Base-by-base conservation (phyloP, 768 basidiomycete species). In the Suillus ampliporus region DNA sequence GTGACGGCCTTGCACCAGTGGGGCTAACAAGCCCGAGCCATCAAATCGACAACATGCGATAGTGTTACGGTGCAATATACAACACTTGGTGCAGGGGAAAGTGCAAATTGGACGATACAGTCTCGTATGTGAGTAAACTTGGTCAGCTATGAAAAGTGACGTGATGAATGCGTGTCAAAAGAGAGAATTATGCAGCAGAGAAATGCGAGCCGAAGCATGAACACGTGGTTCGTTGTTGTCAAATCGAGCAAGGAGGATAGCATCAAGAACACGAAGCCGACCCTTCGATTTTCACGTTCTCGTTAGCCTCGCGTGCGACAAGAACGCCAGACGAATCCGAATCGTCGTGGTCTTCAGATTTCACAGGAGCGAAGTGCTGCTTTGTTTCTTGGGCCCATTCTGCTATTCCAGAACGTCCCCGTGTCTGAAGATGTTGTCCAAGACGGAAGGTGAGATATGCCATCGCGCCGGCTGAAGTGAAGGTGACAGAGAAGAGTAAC, bases 371-470 rank as follows among this genome's bases (percentile, higher is more conserved):
- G 21, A 77, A 67, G 54, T 67, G 69, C 44, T 63, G 64, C 19
- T 61, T 68, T 2, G 72, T 73, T 61, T 77, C 72, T 19, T 67
- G 43, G 21, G 67, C 68, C 76, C 76, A 78, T 56, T 68, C 72
- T n/a, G 59, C 46, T 59, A 74, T 63, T 5, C 71, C 75, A 43
- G 72, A 72, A 15, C 66, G 54, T 5, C 80, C 81, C 38, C 75
- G 69, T 28, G 69, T 60, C n/a, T 75, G 72, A 38, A 81, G 66
- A 21, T 78, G 73, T 54, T 71, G 65, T 9, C 76, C 68, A 44
- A 82, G 74, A 54, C 77, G 76, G 47, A 66, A 70, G 15, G 68
- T 62, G 34, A 76, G 67, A 64, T 80, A 83, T 48, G 70, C 65
- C 48, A 65, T 70, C 40, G 77, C 57, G 43, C 69, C 62, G 41